Evolutionary conservation across 1,139 yeast genomes (phyloP), one percentile per base, ranked within the genome.

Genomic region (Torulaspora globosa): DNA sequence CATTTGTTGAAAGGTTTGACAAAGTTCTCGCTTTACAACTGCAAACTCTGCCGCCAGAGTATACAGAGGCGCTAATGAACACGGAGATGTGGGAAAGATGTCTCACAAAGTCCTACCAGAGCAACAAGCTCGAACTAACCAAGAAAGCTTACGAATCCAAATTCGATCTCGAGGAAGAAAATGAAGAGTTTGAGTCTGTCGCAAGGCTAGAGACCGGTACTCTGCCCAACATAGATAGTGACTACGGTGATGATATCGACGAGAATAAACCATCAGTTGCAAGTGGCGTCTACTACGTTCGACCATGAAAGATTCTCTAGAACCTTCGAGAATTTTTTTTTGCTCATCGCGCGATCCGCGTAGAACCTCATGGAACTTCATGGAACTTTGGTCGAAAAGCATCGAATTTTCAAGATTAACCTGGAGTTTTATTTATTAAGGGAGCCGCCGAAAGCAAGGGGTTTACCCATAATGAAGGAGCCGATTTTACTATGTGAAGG

Each of bases 41-140:
- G 15, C 49, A 49, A 2, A 55, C 57, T 3, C 52, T 72, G 19
- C 76, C 76, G 0, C 57, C 53, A 11, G 76, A 70, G 16, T 73
- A 73, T 46, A 42, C 62, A 9, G 70, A 65, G 15, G 65, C 63
- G 36, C 64, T 70, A 30, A 42, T 66, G n/a, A 66, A 64, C 50
- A 44, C 28, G 33, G 32, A 40, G 28, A 39, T 31, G 14, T 59
- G 62, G 62, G 14, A 8, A 3, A 40, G 42, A 11, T 46, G 53
- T 34, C 24, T 57, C 5, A 16, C 26, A 8, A 35, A 39, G 3
- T 54, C 58, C 2, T 43, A 43, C 32, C 58, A 52, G 29, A 39
- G 40, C 5, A 32, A 39, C 3, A 19, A 16, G 11, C 38, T 54
- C 30, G 36, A 35, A 2, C 28, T 11, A 16, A 50, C 55, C 5